Base-by-base conservation (phyloP, 2,329 filamentous ascomycete genomes). In the Xylariaceae sp. region DNA sequence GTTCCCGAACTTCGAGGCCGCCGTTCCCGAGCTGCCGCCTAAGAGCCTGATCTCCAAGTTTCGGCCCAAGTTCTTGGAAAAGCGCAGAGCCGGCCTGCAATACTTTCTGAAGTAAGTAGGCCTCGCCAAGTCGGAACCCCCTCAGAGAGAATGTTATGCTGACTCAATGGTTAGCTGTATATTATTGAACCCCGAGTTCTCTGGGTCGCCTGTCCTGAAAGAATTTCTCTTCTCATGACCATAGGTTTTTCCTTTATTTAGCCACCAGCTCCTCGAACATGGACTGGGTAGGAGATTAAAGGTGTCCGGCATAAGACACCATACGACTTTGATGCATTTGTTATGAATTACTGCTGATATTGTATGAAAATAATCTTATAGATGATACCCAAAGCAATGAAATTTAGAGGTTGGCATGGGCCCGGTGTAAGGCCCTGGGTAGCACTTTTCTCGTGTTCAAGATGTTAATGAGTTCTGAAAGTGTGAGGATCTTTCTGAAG, bases 21-120 rank as follows among this genome's bases (percentile, higher is more conserved):
- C 92, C n/a, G 86, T 99, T 70, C 95, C 95, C n/a, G 81, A 85
- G 37, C 79, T 99, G 57, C 95, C 95, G 44, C 91, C 91, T 32
- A 99, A 99, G 77, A 96, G 91, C 70, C 79, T 96, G 49, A 86
- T 98, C 51, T 93, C 89, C 77, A 90, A 84, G 78, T 96, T 97
- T 70, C 83, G 89, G 49, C 87, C 90, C 10, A 84, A 83, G 49
- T 98, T 99, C 72, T 81, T 99, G 18, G 93, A 97, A 73, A 88
- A 89, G 69, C 83, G 95, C 67, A 86, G 91, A 64, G 81, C 85
- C 42, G 93, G 93, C 5, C 78, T 99, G 56, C 88, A 91, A 70
- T 96, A 98, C 71, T 99, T 98, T 71, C 77, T 99, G 52, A 96
- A 96, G 92, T 96, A 77, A 58, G 89, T 96, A 77, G 58, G 89